A percentile compares a stretch with the other conserved stretches of the same genome.
phyloP scores from a whole-genome alignment of 1,284 basidiomycete species.

The Paramarasmius palmivorus region DNA sequence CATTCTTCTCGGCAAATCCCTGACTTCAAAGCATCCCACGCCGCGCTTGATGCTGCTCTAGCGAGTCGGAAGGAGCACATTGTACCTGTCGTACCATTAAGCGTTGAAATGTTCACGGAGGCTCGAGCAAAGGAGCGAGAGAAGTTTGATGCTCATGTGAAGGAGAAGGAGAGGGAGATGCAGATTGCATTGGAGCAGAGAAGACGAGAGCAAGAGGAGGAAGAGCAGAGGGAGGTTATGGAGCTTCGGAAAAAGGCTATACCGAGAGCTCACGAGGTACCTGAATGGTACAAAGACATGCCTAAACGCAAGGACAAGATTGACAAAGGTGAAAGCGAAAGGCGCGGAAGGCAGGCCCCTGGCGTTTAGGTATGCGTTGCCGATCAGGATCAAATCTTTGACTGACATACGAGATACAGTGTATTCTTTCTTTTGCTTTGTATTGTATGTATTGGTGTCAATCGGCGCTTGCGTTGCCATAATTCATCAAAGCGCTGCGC shows the following conservation, averaged over 20 bases:
- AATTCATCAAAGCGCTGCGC: too few relatives aligned
- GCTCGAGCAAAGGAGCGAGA: constrained; percentile 58
- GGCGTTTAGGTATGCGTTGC: too few relatives aligned
- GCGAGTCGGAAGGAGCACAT: constrained; percentile 45
- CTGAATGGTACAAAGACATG: constrained; percentile 70
- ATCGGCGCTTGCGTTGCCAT: too few relatives aligned
- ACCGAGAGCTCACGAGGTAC: constrained; percentile 69
- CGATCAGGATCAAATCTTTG: too few relatives aligned
- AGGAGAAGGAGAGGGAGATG: constrained; percentile 54
- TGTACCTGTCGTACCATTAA: constrained; percentile 43
- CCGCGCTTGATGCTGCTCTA: constrained; percentile 43
- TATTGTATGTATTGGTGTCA: too few relatives aligned
- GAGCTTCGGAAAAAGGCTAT: constrained; percentile 60
- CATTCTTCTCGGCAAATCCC: constrained; percentile 30
- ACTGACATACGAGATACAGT: too few relatives aligned
- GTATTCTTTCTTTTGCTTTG: too few relatives aligned
- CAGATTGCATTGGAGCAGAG: constrained; percentile 42
- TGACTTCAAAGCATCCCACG: constrained; percentile 56
- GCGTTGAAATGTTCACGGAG: constrained; percentile 53
- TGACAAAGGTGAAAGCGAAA: neutral
- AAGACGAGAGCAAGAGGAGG: constrained; percentile 40
- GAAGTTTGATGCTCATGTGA: constrained; percentile 58
- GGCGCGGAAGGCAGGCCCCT: too few relatives aligned
- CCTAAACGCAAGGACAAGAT: constrained; percentile 45
- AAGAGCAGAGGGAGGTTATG: constrained; percentile 57